phyloP scores from a whole-genome alignment of 1,284 basidiomycete genomes.

The Pholiota adiposa region DNA sequence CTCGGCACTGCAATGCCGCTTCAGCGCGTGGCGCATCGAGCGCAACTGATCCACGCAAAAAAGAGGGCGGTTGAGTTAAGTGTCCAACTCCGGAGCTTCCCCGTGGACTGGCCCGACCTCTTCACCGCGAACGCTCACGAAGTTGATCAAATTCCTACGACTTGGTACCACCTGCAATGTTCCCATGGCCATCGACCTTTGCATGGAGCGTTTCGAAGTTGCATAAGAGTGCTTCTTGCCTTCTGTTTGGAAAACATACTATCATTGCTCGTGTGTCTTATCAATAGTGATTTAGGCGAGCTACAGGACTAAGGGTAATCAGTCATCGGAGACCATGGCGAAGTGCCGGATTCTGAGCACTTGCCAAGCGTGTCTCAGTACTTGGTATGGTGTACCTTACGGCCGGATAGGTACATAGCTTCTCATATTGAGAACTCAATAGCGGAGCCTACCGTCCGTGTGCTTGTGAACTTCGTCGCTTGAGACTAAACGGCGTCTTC shows the following conservation, averaged over 20 bases:
- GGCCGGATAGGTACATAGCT: background rate
- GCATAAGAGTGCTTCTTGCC: background rate
- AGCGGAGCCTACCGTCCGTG: background rate
- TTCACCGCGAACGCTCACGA: background rate
- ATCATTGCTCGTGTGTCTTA: background rate
- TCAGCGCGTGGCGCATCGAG: no score
- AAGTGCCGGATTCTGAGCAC: background rate
- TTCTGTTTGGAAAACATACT: background rate
- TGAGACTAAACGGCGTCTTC: background rate
- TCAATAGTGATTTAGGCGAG: background rate
- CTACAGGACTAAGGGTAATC: background rate
- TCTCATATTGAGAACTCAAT: background rate
- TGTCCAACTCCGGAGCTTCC: no score
- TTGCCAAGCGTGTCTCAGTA: background rate
- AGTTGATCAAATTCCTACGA: background rate
- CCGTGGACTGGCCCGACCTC: background rate
- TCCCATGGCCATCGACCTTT: background rate
- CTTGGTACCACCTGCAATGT: background rate
- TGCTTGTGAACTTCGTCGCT: conserved; percentile 1
- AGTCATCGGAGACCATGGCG: conserved; percentile 1
- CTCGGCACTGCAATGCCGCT: no score
- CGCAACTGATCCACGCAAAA: no score
- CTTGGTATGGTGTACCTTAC: background rate
- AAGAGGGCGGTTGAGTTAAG: no score
- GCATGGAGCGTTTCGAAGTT: background rate